Base-by-base conservation (phyloP, 1,284 basidiomycete species). In the Cryptococcus deneoformans region DNA sequence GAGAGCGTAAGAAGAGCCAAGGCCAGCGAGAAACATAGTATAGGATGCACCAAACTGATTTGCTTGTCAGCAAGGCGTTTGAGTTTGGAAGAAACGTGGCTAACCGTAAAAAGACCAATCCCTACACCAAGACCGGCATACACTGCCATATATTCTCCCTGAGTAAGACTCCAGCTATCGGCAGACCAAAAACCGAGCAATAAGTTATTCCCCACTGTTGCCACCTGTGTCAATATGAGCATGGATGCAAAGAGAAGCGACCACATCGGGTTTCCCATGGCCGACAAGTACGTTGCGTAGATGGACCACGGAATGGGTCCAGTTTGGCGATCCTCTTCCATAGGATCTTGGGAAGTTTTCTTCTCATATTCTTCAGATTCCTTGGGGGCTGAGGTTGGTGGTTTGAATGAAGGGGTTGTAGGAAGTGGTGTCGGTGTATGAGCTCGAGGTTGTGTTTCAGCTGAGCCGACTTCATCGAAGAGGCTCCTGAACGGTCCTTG, bases 271-370 rank as follows among this genome's bases (percentile, higher is more conserved):
- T 50, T 56, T 3, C 66, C 66, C 46, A 65, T 65, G 4, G 65
- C 56, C 12, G 42, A 47, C n/a, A 64, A 16, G 48, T 66, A 72
- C 3, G 52, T 54, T 0, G 35, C 37, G 56, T 73, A 75, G 10
- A 67, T 62, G 0, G 52, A 47, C 55, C 64, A 66, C 1, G 66
- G 56, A 6, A 76, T 61, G 0, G 68, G 50, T 5, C 73, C 73
- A 0, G 62, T 71, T 14, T 64, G 58, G 29, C 72, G 62, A 50
- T 73, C 72, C 53, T 76, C 75, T 3, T 66, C 63, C 20, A 63
- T 79, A 35, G 89, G 76, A 67, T 87, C 86, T 16, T 75, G 79
- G 5, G 78, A 77, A 37, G 88, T 83, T 52, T 38, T 43, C 6
- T 48, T 9, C 38, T 46, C 34, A 14, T 56, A 37, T 8, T 43